These are phyloP conservation scores for Lactifluus hygrophoroides DNA, from an alignment of 768 basidiomycete genomes.

Conservation along the genomic window DNA sequence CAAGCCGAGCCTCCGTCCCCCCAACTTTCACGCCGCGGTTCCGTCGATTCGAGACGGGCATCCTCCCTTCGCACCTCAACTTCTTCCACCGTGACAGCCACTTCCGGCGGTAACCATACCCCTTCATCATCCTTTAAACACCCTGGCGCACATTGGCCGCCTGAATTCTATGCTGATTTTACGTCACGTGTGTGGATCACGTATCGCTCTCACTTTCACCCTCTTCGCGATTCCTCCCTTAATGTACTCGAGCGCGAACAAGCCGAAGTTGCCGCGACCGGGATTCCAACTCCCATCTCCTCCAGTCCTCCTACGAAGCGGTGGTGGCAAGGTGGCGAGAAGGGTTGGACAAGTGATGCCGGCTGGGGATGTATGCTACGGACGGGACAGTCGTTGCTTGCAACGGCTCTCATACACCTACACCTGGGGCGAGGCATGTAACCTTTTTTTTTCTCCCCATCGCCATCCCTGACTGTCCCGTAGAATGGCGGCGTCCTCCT, in stretches of 20 bases:
- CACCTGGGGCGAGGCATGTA: constrained; percentile 67
- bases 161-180: constrained; percentile 83
- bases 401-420: constrained; percentile 65
- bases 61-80: constrained; percentile 38
- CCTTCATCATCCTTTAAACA: constrained; percentile 29
- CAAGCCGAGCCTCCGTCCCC: constrained; percentile 22
- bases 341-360: constrained; percentile 75
- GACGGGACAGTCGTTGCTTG: constrained; percentile 78
- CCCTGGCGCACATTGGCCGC: constrained; percentile 47
- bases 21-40: constrained; percentile 29
- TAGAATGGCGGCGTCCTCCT: constrained; percentile 82
- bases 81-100: constrained; percentile 30
- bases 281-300: background rate
- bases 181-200: constrained; percentile 85
- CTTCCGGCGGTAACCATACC: constrained; percentile 23
- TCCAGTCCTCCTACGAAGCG: constrained; percentile 39
- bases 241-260: constrained; percentile 31
- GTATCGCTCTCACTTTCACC: constrained; percentile 79
- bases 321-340: constrained; percentile 65
- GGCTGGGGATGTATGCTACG: constrained; percentile 93
- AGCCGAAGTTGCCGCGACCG: constrained; percentile 24
- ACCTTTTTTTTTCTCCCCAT: constrained; percentile 2
- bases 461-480: background rate
- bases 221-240: constrained; percentile 61
- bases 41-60: constrained; percentile 36